Evolutionary conservation across 2,329 filamentous ascomycete genomes (phyloP).

Genomic region (Microcyclospora tardicrescens): DNA sequence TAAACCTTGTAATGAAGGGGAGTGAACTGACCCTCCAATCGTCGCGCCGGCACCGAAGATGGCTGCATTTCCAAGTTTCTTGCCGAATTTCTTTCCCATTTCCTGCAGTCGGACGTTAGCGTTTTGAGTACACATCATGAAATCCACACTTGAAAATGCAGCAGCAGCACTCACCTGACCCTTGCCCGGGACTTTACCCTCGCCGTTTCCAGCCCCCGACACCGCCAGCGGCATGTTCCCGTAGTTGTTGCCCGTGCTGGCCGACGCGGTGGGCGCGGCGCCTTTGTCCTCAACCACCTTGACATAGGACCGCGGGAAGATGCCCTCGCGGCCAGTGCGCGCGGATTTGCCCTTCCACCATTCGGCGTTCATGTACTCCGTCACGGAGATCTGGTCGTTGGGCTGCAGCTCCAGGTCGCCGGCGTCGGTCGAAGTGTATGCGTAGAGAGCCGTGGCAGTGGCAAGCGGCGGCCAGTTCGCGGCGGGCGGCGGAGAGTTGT

Average conservation of each 20-base stretch:
- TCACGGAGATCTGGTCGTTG: slow-evolving; percentile 67
- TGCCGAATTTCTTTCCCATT: slow-evolving; percentile 81
- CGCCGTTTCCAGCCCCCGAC: slow-evolving; percentile 38
- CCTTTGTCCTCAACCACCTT: slow-evolving; percentile 53
- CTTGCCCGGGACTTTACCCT: slow-evolving; percentile 46
- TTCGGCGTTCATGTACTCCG: slow-evolving; percentile 89
- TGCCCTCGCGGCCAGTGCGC: slow-evolving; percentile 72
- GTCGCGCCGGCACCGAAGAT: slow-evolving; percentile 91
- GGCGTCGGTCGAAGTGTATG: slow-evolving; percentile 64
- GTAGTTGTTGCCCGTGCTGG: slow-evolving; percentile 35
- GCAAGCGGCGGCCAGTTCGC: slow-evolving; percentile 45
- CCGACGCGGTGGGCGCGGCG: slow-evolving; percentile 24
- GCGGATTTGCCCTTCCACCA: slow-evolving; percentile 91
- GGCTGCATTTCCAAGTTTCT: slow-evolving; percentile 76
- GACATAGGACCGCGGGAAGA: slow-evolving; percentile 91
- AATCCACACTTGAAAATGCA: background rate
- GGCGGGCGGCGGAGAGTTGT: slow-evolving; percentile 37
- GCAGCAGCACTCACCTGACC: slow-evolving; percentile 33
- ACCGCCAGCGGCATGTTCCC: slow-evolving; percentile 61
- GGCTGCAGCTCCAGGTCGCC: slow-evolving; percentile 72
- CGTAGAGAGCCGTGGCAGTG: slow-evolving; percentile 69
- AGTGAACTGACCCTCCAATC: slow-evolving; percentile 46
- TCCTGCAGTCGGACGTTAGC: background rate
- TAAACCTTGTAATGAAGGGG: background rate
- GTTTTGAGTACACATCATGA: background rate